These are phyloP conservation scores for Leptographium radiaticola DNA, from an alignment of 2,329 filamentous ascomycete genomes.

Conservation along the genomic window DNA sequence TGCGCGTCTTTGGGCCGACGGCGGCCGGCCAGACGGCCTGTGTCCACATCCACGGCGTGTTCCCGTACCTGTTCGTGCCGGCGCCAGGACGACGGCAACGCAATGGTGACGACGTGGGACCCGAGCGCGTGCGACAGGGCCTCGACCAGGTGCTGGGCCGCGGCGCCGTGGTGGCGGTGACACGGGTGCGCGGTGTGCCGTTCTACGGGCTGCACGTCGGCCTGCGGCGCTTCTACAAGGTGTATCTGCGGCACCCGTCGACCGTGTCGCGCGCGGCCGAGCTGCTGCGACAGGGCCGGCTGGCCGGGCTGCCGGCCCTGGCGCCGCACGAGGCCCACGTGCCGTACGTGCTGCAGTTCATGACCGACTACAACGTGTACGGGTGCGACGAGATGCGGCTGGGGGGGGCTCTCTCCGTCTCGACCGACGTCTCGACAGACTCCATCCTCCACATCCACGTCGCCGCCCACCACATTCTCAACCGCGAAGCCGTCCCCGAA, in stretches of 20 bases:
- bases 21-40: slow-evolving; percentile 31
- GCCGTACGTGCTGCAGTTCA: slow-evolving; percentile 89
- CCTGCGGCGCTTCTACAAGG: slow-evolving; percentile 81
- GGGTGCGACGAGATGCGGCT: slow-evolving; percentile 74
- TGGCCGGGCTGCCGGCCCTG: slow-evolving; percentile 63
- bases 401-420: slow-evolving; percentile 48
- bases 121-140: slow-evolving; percentile 54
- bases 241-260: slow-evolving; percentile 81
- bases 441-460: slow-evolving; percentile 66
- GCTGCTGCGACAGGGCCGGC: slow-evolving; percentile 65
- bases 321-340: slow-evolving; percentile 92
- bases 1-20: slow-evolving; percentile 21
- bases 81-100: background rate
- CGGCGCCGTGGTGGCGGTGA: slow-evolving; percentile 67
- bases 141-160: slow-evolving; percentile 81
- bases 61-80: slow-evolving; percentile 80
- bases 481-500: slow-evolving; percentile 61
- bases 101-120: slow-evolving; percentile 1
- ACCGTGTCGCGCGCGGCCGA: slow-evolving; percentile 82
- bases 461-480: slow-evolving; percentile 76
- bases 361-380: slow-evolving; percentile 96
- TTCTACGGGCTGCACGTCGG: slow-evolving; percentile 96
- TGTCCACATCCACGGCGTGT: slow-evolving; percentile 87
- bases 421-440: too few species aligned
- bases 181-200: slow-evolving; percentile 80